These are phyloP conservation scores for Clonostachys solani DNA, from an alignment of 2,329 filamentous ascomycete species.

Conservation along the genomic window DNA sequence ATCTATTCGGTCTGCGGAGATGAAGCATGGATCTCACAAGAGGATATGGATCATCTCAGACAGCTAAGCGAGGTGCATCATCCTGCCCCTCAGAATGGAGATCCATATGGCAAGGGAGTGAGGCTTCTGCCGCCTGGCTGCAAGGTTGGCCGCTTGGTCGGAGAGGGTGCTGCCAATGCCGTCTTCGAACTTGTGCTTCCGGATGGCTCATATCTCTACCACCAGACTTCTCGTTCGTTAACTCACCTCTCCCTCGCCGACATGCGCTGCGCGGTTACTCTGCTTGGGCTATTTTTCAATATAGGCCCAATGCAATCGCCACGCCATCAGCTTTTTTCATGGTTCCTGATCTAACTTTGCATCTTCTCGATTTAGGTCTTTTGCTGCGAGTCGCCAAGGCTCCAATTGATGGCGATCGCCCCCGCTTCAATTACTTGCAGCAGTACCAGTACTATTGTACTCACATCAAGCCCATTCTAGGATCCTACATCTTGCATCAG, in stretches of 20 bases:
- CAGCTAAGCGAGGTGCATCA: conserved; percentile 8
- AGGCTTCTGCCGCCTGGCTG: conserved; percentile 25
- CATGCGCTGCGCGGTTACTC: too few species aligned
- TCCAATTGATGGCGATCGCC: conserved; percentile 17
- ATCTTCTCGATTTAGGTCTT: conserved; percentile 15
- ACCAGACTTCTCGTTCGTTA: conserved; percentile 11
- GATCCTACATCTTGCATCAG: conserved; percentile 25
- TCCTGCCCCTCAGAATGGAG: conserved; percentile 7
- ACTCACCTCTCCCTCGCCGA: background rate
- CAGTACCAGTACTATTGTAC: conserved; percentile 29
- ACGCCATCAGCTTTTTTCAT: background rate
- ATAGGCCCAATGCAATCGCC: too few species aligned
- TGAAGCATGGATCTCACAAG: conserved; percentile 11
- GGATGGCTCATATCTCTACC: conserved; percentile 10
- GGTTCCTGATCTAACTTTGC: background rate
- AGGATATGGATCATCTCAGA: conserved; percentile 14
- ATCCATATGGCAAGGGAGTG: conserved; percentile 8
- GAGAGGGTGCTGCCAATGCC: conserved; percentile 74
- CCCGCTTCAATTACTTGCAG: conserved; percentile 28
- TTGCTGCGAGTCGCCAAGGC: conserved; percentile 33
- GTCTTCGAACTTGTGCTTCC: conserved; percentile 59
- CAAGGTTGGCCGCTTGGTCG: conserved; percentile 36
- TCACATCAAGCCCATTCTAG: conserved; percentile 26
- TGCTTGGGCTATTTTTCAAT: too few species aligned
- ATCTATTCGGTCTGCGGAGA: conserved; percentile 2